These are phyloP conservation scores for Hypholoma sublateritium DNA, from an alignment of 768 basidiomycete genomes.

Conservation along the genomic window DNA sequence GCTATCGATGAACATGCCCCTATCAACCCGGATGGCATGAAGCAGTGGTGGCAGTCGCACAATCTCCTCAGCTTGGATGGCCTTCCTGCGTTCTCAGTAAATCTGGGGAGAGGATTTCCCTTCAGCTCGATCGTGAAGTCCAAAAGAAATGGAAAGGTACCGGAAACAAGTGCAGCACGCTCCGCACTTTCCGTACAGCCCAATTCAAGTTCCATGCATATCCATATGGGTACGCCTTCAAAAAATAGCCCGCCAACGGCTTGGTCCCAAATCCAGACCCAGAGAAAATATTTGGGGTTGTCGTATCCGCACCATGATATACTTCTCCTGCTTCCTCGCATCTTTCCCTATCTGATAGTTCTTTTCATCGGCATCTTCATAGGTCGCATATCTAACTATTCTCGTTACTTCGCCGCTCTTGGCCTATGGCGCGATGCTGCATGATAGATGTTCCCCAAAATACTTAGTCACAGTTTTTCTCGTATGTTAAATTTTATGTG, in stretches of 20 bases:
- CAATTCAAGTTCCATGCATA: too few relatives aligned
- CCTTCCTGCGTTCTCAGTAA: slow-evolving; percentile 42
- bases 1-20: not conserved
- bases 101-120: slow-evolving; percentile 10
- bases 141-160: not conserved
- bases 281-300: not conserved
- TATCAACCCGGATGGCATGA: slow-evolving; percentile 43
- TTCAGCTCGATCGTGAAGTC: not conserved
- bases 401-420: not conserved
- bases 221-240: too few relatives aligned
- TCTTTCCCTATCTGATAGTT: not conserved
- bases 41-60: slow-evolving; percentile 50
- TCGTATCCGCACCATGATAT: not conserved
- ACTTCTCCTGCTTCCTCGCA: not conserved
- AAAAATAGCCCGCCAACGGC: not conserved
- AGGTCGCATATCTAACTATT: not conserved
- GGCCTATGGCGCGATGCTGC: too few relatives aligned
- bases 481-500: too few relatives aligned
- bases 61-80: slow-evolving; percentile 59
- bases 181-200: too few relatives aligned
- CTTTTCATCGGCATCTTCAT: not conserved
- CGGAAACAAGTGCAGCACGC: too few relatives aligned
- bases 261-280: not conserved
- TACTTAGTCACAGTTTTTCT: too few relatives aligned
- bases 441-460: too few relatives aligned